Conservation (phyloP, 2,329 filamentous ascomycete genomes). For the Sporothrix luriei region DNA sequence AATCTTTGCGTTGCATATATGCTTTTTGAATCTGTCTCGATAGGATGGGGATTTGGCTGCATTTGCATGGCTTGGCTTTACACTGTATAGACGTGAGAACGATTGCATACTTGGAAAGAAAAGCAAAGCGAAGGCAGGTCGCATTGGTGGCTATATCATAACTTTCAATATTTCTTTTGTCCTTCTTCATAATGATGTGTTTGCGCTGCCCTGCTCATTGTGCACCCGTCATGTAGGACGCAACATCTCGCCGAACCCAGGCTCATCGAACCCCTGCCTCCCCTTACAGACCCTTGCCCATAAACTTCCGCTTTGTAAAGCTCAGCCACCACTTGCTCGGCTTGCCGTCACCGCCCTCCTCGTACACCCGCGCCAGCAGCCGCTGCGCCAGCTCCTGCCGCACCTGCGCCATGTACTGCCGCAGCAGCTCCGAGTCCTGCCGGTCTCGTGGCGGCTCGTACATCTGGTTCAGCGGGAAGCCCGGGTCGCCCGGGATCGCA, state of each 20-base stretch:
- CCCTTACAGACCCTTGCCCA: slow-evolving; percentile 81
- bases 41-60: background rate
- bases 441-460: slow-evolving; percentile 87
- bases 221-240: background rate
- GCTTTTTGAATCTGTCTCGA: background rate
- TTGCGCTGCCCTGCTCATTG: background rate
- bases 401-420: slow-evolving; percentile 89
- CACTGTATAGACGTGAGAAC: background rate
- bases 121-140: background rate
- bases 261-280: background rate
- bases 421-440: slow-evolving; percentile 84
- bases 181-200: background rate
- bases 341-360: slow-evolving; percentile 70
- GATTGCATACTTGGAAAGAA: slow-evolving; percentile 9
- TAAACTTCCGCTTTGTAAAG: slow-evolving; percentile 99
- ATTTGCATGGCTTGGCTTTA: background rate
- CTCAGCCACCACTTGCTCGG: slow-evolving; percentile 94
- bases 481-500: slow-evolving; percentile 88
- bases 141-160: background rate
- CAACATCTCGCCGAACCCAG: background rate
- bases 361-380: slow-evolving; percentile 83
- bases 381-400: slow-evolving; percentile 85
- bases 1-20: background rate
- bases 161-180: background rate
- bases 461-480: slow-evolving; percentile 90